These are phyloP conservation scores for Globisporangium uncinulatum DNA, from an alignment of 352 stramenopile species.

Conservation along the genomic window DNA sequence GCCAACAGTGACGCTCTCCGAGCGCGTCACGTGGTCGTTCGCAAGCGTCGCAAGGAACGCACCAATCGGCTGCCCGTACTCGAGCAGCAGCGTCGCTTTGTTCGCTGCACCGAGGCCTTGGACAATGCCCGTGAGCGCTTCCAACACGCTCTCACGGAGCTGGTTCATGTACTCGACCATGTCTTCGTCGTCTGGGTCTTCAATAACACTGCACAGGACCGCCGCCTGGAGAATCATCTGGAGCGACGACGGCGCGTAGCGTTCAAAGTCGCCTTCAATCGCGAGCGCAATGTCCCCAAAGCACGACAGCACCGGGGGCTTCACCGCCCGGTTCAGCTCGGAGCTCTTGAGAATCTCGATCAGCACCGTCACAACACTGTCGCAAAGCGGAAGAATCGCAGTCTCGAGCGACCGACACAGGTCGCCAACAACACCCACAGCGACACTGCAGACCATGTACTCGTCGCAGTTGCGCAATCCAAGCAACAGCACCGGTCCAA, in stretches of 20 bases:
- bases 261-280: slow-evolving; percentile 90
- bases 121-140: slow-evolving; percentile 96
- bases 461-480: slow-evolving; percentile 94
- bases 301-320: slow-evolving; percentile 94
- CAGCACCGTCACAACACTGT: slow-evolving; percentile 92
- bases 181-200: slow-evolving; percentile 95
- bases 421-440: slow-evolving; percentile 94
- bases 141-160: slow-evolving; percentile 93
- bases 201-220: slow-evolving; percentile 76
- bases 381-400: slow-evolving; percentile 90
- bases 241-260: slow-evolving; percentile 76
- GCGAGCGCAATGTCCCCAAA: slow-evolving; percentile 97
- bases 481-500: slow-evolving; percentile 89
- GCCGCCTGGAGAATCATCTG: slow-evolving; percentile 87
- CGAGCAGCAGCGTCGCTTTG: slow-evolving; percentile 79
- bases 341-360: slow-evolving; percentile 95
- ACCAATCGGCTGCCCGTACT: slow-evolving; percentile 82
- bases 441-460: slow-evolving; percentile 95
- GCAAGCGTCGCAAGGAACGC: slow-evolving; percentile 87
- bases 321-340: slow-evolving; percentile 91
- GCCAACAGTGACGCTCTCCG: slow-evolving; percentile 89
- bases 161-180: slow-evolving; percentile 98
- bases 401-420: slow-evolving; percentile 91
- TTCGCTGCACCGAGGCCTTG: slow-evolving; percentile 91
- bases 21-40: slow-evolving; percentile 71